Percentiles rank a stretch among this genome's conserved stretches.
phyloP scores from a whole-genome alignment of 345 rosid genomes.

The Melaleuca alternifolia region DNA sequence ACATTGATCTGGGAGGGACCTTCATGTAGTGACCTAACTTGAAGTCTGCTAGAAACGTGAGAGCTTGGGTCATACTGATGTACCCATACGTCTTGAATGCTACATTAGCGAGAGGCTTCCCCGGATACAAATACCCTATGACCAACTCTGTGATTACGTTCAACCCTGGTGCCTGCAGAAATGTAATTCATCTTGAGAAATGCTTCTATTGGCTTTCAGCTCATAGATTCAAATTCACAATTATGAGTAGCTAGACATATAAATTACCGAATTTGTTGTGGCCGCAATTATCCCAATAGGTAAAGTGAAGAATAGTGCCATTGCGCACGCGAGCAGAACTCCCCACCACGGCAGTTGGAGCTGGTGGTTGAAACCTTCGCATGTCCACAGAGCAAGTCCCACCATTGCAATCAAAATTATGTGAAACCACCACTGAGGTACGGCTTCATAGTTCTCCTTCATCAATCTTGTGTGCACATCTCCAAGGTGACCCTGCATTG shows the following conservation, averaged over 20 bases:
- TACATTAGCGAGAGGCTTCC: slow-evolving; percentile 80
- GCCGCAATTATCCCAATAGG: slow-evolving; percentile 77
- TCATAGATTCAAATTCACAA: neutral
- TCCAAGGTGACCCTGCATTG: slow-evolving; percentile 20
- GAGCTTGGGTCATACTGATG: slow-evolving; percentile 81
- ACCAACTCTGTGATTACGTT: slow-evolving; percentile 73
- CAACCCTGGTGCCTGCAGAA: slow-evolving; percentile 53
- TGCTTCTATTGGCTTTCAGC: neutral
- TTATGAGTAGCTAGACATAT: neutral
- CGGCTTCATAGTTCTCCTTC: slow-evolving; percentile 64
- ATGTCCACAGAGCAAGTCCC: slow-evolving; percentile 37
- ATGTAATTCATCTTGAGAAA: neutral
- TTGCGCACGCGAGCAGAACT: slow-evolving; percentile 41
- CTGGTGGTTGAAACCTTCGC: slow-evolving; percentile 66
- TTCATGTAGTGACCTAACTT: slow-evolving; percentile 91
- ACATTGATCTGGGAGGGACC: slow-evolving; percentile 80
- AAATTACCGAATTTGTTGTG: slow-evolving; percentile 58
- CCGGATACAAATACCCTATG: slow-evolving; percentile 68
- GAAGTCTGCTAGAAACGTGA: slow-evolving; percentile 54
- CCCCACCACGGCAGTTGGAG: slow-evolving; percentile 97
- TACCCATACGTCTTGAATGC: slow-evolving; percentile 81
- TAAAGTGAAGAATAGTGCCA: slow-evolving; percentile 63
- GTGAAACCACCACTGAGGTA: slow-evolving; percentile 84
- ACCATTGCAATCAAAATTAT: slow-evolving; percentile 19
- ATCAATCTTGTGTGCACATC: slow-evolving; percentile 81